phyloP scores from a whole-genome alignment of 225 moss, liverwort and hornwort genomes.

The Marchantia polymorpha region DNA sequence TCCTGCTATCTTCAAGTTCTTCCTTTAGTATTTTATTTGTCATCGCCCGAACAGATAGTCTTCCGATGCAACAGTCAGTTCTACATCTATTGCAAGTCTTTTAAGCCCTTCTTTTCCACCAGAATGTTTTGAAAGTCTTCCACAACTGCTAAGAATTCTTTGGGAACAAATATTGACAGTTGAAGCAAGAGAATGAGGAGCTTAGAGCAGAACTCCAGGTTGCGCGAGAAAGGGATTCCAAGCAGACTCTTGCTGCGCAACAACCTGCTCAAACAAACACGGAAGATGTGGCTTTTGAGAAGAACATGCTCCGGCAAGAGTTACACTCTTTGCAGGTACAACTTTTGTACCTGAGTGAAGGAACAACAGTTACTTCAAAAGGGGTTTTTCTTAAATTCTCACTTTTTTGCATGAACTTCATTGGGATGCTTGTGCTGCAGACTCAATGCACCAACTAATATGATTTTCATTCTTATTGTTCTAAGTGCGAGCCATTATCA shows the following conservation, averaged over 20 bases:
- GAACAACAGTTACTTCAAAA: too few species aligned
- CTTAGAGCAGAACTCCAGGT: constrained; percentile 58
- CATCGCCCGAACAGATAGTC: background rate
- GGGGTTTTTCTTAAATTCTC: too few species aligned
- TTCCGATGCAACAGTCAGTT: background rate
- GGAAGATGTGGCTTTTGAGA: constrained; percentile 62
- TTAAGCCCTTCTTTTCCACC: background rate
- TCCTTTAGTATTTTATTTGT: background rate
- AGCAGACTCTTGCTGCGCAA: constrained; percentile 30
- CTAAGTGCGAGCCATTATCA: too few species aligned
- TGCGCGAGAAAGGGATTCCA: constrained; percentile 46
- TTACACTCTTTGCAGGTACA: constrained; percentile 77
- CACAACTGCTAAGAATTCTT: background rate
- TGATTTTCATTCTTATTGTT: too few species aligned
- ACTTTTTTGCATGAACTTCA: too few species aligned
- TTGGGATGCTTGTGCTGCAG: too few species aligned
- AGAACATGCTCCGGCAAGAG: constrained; percentile 76
- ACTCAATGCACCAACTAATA: too few species aligned
- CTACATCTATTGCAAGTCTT: background rate
- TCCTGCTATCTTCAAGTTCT: background rate
- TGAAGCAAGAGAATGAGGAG: constrained; percentile 98
- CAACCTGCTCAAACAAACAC: constrained; percentile 24
- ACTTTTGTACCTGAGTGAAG: too few species aligned
- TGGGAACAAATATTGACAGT: constrained; percentile 36
- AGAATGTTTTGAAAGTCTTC: background rate